Base-by-base conservation (phyloP, 2,329 filamentous ascomycete genomes). In the Epicoccum nigrum region DNA sequence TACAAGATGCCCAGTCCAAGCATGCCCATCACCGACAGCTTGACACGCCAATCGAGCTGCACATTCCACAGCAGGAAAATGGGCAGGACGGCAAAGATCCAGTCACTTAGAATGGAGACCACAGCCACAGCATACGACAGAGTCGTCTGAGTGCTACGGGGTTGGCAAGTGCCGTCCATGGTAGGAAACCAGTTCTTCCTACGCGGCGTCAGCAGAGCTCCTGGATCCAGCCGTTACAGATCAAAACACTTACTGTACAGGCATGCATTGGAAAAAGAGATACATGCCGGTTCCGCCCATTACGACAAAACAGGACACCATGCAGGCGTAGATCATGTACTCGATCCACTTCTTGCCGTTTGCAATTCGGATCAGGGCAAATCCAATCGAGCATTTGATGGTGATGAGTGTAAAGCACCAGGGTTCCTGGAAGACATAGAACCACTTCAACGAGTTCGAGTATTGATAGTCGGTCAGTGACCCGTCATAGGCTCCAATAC, bases 31-130 rank as follows among this genome's bases (percentile, higher is more conserved):
- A 85, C 68, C 2, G 79, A 79, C 8, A 76, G 31, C 60, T 84
- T 85, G 3, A 76, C 77, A 41, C 73, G 74, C 16, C 56, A 59
- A 37, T 77, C 76, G 74, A 85, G 83, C 51, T 83, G 78, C 39
- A 83, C 65, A 16, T 78, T 76, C 69, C 74, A 79, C 4, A 86
- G 73, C 2, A 86, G 64, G 45, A 78, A 77, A 7, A 80, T 74
- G 1, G 62, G 62, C 16, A 63, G 39, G 11, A 53, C 43, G 2
- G 59, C 62, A 23, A 63, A 61, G 11, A 55, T 50, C 55, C 60
- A 65, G 31, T 65, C 60, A 4, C 57, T 59, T 6, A 52, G 39
- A 5, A 62, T 39, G 5, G 55, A 56, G 4, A 56, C 48, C 7
- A 46, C 40, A n/a, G 53, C 53, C 8, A 56, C 53, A 11, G 43